A percentile compares a stretch with the other conserved stretches of the same genome.
Conservation (phyloP, 768 basidiomycete species). For the Chlorophyllum brunneum region DNA sequence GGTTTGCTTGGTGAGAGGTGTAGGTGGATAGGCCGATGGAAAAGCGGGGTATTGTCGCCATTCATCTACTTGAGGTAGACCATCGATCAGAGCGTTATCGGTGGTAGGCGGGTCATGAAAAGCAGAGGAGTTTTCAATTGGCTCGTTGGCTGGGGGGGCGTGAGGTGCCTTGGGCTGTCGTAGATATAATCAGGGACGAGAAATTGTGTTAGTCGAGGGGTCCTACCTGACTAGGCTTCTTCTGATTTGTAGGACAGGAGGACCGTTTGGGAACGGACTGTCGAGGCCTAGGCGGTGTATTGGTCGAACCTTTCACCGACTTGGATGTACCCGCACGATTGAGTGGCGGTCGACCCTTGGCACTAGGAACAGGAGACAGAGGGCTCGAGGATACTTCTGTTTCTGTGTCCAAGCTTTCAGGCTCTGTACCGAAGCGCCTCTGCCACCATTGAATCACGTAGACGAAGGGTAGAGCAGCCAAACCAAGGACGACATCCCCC, state of each 20-base stretch:
- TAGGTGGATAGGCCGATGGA: constrained; percentile 75
- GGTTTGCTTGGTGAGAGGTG: constrained; percentile 45
- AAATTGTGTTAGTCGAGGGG: not conserved
- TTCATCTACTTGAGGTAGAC: constrained; percentile 39
- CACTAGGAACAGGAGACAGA: not conserved
- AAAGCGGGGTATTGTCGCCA: constrained; percentile 74
- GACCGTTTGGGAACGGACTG: not conserved
- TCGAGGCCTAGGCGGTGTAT: not conserved
- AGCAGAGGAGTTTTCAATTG: constrained; percentile 27
- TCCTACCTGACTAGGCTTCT: not conserved
- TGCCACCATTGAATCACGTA: constrained; percentile 34
- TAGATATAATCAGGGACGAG: not conserved
- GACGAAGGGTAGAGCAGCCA: constrained; percentile 36
- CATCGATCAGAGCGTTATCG: constrained; percentile 13
- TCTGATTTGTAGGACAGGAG: not conserved
- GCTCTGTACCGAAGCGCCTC: constrained; percentile 18
- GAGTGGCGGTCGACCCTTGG: not conserved
- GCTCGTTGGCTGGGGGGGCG: constrained; percentile 33
- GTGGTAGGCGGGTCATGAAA: constrained; percentile 9
- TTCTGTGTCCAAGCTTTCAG: constrained; percentile 14
- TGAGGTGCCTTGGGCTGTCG: not conserved
- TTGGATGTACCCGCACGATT: not conserved
- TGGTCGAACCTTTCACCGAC: not conserved
- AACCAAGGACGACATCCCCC: constrained; percentile 56
- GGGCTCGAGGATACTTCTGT: constrained; percentile 22